Percentiles rank a stretch among this genome's conserved stretches.
Conservation (phyloP, 2,329 filamentous ascomycete species). For the Shiraia sp. region DNA sequence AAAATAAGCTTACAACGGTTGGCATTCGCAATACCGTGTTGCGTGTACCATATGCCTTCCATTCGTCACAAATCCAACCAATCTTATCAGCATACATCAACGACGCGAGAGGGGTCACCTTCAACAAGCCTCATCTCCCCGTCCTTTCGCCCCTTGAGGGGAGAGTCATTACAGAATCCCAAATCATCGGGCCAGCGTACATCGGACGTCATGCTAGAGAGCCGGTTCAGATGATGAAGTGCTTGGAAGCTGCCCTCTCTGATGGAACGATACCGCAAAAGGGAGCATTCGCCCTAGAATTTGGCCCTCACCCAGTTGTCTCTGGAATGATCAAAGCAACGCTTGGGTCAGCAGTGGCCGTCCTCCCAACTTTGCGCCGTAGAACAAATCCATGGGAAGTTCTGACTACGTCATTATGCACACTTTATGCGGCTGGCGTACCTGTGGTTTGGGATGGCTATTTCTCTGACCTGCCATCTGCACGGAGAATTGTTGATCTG, state of each 20-base stretch:
- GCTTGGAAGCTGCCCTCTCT: slow-evolving; percentile 42
- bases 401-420: slow-evolving; percentile 50
- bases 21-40: too few relatives aligned
- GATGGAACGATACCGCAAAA: background rate
- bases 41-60: too few relatives aligned
- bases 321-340: slow-evolving; percentile 16
- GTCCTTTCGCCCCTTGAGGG: too few relatives aligned
- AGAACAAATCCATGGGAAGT: background rate
- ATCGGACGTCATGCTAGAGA: too few relatives aligned
- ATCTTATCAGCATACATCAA: too few relatives aligned
- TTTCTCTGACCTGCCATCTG: slow-evolving; percentile 42
- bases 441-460: slow-evolving; percentile 64
- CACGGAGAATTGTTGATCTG: slow-evolving; percentile 7
- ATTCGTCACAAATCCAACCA: too few relatives aligned
- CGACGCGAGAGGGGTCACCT: too few relatives aligned
- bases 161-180: too few relatives aligned
- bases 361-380: slow-evolving; percentile 4
- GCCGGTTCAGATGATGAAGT: slow-evolving; percentile 48
- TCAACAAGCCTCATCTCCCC: too few relatives aligned
- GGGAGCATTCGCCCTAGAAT: slow-evolving; percentile 22
- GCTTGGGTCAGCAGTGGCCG: slow-evolving; percentile 18
- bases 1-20: too few relatives aligned
- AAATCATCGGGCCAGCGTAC: too few relatives aligned
- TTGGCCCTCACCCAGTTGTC: slow-evolving; percentile 15
- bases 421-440: slow-evolving; percentile 56